A percentile compares a stretch with the other conserved stretches of the same genome.
These are phyloP conservation scores for Perilla frutescens DNA, from an alignment of 257 asterid genomes.

Conservation along the genomic window DNA sequence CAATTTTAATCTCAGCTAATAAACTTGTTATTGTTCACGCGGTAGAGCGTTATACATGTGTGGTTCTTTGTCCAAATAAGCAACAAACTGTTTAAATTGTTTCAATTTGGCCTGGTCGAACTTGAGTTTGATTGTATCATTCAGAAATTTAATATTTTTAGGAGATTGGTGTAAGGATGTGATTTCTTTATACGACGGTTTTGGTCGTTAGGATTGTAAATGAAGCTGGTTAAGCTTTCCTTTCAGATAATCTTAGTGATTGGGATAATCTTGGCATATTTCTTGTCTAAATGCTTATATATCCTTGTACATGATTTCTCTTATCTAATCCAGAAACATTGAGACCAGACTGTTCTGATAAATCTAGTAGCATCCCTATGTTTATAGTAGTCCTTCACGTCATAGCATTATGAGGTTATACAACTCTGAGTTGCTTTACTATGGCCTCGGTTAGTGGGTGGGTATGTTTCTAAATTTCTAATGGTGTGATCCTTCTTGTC, in stretches of 20 bases:
- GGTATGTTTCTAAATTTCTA: constrained; percentile 23
- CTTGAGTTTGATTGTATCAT: not conserved
- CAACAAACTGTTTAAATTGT: not conserved
- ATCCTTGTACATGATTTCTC: not conserved
- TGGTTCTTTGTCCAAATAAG: not conserved
- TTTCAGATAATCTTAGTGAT: constrained; percentile 10
- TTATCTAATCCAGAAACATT: not conserved
- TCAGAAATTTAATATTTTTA: not conserved
- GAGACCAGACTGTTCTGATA: not conserved
- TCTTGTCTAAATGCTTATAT: not conserved
- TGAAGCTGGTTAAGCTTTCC: constrained; percentile 2
- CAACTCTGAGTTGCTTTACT: not conserved
- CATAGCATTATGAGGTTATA: not conserved
- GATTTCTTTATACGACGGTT: not conserved
- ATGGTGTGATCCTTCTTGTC: constrained; percentile 25
- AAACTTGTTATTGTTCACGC: not conserved
- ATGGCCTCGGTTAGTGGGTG: constrained; percentile 22
- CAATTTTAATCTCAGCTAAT: constrained; percentile 11
- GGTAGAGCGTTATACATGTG: not conserved
- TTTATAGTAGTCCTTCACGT: not conserved
- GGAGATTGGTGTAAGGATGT: not conserved
- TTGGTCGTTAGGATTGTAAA: not conserved
- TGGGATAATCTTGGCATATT: not conserved
- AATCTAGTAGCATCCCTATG: not conserved
- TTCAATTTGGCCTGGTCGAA: not conserved